phyloP scores from a whole-genome alignment of 2,329 filamentous ascomycete species.

The Orbilia quercus region DNA sequence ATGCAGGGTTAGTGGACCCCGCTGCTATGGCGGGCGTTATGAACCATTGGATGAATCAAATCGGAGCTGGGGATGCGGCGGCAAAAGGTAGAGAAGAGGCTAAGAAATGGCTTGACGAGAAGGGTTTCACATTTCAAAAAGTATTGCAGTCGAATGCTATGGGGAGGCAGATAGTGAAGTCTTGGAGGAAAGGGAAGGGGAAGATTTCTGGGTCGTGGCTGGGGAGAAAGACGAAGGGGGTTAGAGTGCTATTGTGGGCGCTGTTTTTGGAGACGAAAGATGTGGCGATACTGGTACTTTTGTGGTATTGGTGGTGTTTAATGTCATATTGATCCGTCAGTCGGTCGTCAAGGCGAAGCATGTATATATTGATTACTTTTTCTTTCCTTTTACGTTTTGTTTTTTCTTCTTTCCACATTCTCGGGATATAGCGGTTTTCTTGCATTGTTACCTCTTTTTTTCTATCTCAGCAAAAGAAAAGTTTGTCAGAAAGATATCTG shows the following conservation, averaged over 20 bases:
- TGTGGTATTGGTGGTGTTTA: constrained; percentile 47
- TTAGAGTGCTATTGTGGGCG: constrained; percentile 26
- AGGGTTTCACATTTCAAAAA: constrained; percentile 54
- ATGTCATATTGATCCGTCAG: constrained; percentile 30
- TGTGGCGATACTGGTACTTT: constrained; percentile 32
- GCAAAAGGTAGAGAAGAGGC: constrained; percentile 47
- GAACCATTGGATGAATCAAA: constrained; percentile 51
- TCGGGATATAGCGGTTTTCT: constrained; percentile 7
- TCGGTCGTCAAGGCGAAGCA: not conserved
- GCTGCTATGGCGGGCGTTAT: constrained; percentile 38
- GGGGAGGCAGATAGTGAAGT: constrained; percentile 43
- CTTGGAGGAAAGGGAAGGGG: constrained; percentile 42
- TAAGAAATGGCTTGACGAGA: constrained; percentile 52
- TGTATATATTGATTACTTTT: constrained; percentile 29
- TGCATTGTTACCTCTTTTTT: not conserved
- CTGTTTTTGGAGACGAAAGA: constrained; percentile 31
- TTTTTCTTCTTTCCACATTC: constrained; percentile 5
- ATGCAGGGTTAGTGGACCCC: constrained; percentile 38
- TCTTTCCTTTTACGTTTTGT: not conserved
- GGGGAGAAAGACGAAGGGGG: constrained; percentile 32
- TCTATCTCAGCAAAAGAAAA: not conserved
- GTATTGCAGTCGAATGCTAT: constrained; percentile 40
- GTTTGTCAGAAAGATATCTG: not conserved
- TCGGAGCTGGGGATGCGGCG: constrained; percentile 31
- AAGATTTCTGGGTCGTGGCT: constrained; percentile 32